Evolutionary conservation across 2,329 filamentous ascomycete species (phyloP).

Genomic region (Laburnicola sp.): DNA sequence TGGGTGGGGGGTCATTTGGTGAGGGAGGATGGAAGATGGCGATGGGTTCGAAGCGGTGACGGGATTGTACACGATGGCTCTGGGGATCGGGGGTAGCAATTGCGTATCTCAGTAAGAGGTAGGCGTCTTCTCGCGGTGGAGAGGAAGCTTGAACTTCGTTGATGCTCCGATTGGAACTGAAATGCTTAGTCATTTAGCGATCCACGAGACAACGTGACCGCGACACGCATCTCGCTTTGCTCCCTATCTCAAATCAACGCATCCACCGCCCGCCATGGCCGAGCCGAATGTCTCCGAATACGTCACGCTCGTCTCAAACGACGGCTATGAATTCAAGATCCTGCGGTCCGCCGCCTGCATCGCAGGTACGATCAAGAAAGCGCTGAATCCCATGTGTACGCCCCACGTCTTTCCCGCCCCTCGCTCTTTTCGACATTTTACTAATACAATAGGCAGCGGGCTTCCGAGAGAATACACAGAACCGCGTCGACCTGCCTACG

Average conservation of each 20-base stretch:
- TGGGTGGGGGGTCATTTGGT: conserved; percentile 10
- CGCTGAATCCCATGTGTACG: conserved; percentile 71
- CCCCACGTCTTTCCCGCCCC: conserved; percentile 1
- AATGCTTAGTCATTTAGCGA: not conserved
- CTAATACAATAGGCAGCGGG: conserved; percentile 51
- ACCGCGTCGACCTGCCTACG: conserved; percentile 69
- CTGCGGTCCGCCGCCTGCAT: conserved; percentile 70
- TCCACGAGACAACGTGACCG: conserved; percentile 33
- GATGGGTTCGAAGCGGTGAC: not conserved
- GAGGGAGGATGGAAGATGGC: not conserved
- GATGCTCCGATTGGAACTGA: not conserved
- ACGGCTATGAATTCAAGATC: conserved; percentile 77
- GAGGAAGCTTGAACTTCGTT: not conserved
- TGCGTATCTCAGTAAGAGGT: too few relatives aligned
- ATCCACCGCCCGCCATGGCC: conserved; percentile 21
- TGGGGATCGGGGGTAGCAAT: not conserved
- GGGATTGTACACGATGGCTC: not conserved
- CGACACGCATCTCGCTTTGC: too few relatives aligned
- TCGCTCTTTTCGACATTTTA: not conserved
- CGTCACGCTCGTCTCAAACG: conserved; percentile 74
- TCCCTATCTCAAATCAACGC: not conserved
- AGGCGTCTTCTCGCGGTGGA: too few relatives aligned
- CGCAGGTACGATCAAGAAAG: conserved; percentile 72
- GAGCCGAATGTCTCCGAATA: conserved; percentile 60
- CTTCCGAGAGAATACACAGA: conserved; percentile 67